Base-by-base conservation (phyloP, 2,329 filamentous ascomycete species). In the Exophiala oligosperma region DNA sequence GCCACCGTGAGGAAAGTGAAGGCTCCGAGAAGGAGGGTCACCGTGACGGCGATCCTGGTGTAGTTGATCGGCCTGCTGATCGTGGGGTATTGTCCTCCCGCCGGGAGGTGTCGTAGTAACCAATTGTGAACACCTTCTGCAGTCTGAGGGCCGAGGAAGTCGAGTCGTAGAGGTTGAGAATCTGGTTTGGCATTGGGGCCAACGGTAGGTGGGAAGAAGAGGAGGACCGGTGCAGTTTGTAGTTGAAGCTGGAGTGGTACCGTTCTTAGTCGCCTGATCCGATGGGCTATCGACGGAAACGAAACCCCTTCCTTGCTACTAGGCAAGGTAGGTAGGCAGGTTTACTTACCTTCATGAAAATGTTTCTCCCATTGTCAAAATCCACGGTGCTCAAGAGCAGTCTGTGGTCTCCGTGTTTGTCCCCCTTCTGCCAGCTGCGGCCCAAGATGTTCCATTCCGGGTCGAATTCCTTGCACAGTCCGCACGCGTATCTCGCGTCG, bases 381-480 rank as follows among this genome's bases (percentile, higher is more conserved):
- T 99, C 94, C 68, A 99, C 77, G 5, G 90, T 93, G 24, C 84
- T 88, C 75, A 93, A 95, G 46, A 97, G 73, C 64, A 96, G 69
- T 61, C 88, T 83, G 28, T 86, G 88, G 65, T 90, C 82, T 53
- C 81, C 88, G 59, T 84, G 79, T 78, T 88, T 91, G 74, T 96
- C 90, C 6, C 90, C 92, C 73, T 89, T 91, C 62, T 81, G 81
- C 94, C 94, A 99, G 76, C 90, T 94, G 74, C 86, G 90, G 54
- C 84, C 85, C 54, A 99, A 77, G 54, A 97, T 75, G 55, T 95
- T 90, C 89, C 92, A 99, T 76, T 99, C 94, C 1, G 92, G 89
- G 73, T 96, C 90, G 74, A 99, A 96, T 53, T 96, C 91, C 52
- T 86, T 84, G 74, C 94, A 99, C 49, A 97, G 80, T 65, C 86